Percentiles rank a stretch among this genome's conserved stretches.
These are phyloP conservation scores for Beauveria asiatica DNA, from an alignment of 2,329 filamentous ascomycete genomes.

Conservation along the genomic window DNA sequence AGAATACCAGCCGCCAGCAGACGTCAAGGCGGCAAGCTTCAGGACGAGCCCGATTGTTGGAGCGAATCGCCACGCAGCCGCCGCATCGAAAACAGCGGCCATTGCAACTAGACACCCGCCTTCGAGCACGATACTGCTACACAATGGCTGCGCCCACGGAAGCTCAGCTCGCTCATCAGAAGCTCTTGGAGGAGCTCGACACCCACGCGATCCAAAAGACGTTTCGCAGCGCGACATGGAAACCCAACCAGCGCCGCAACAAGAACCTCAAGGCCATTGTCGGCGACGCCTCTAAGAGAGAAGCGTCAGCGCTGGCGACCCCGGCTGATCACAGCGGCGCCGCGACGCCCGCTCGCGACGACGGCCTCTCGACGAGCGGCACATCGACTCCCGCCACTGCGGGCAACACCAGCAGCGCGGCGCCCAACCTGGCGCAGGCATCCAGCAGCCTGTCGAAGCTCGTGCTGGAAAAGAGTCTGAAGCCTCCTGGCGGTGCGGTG, in stretches of 20 bases:
- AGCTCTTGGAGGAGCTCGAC: constrained; percentile 84
- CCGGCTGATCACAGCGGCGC: constrained; percentile 68
- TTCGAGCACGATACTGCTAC: constrained; percentile 8
- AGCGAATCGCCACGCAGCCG: background rate
- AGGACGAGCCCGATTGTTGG: constrained; percentile 2
- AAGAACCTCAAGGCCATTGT: constrained; percentile 98
- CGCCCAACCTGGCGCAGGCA: constrained; percentile 76
- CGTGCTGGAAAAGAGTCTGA: constrained; percentile 74
- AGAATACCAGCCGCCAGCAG: constrained; percentile 18
- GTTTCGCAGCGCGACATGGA: constrained; percentile 88
- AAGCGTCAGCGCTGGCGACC: constrained; percentile 78
- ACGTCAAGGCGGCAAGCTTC: background rate
- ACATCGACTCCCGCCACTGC: constrained; percentile 50
- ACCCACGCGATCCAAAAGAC: constrained; percentile 77
- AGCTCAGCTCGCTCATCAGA: constrained; percentile 71
- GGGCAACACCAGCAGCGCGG: constrained; percentile 48
- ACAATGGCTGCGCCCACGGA: constrained; percentile 55
- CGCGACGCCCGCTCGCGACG: constrained; percentile 52
- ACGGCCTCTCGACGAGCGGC: constrained; percentile 48
- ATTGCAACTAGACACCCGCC: background rate
- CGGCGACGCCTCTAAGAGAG: constrained; percentile 76
- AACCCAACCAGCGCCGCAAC: constrained; percentile 88
- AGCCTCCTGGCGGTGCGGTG: constrained; percentile 17
- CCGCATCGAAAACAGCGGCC: background rate
- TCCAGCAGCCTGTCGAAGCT: constrained; percentile 79